Percentiles rank a stretch among this genome's conserved stretches.
phyloP scores from a whole-genome alignment of 371 early-diverging fungal genomes.

The Mortierella sp. region DNA sequence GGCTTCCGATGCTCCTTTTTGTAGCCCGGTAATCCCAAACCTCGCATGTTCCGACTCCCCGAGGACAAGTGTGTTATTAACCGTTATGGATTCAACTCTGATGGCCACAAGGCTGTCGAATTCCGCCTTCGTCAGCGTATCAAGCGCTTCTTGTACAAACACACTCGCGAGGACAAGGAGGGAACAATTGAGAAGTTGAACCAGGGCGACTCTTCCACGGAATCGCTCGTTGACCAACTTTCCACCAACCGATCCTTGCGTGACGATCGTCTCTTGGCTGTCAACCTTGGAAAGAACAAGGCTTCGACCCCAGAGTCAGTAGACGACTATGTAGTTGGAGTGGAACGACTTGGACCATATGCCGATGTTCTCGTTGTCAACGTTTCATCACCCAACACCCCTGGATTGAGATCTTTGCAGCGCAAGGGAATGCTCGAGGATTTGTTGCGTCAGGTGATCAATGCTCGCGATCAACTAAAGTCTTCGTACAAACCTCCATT shows the following conservation, averaged over 20 bases:
- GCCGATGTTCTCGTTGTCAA: conserved; percentile 91
- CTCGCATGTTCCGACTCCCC: conserved; percentile 83
- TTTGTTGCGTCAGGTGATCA: conserved; percentile 70
- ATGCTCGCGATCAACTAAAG: conserved; percentile 27
- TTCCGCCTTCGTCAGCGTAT: conserved; percentile 73
- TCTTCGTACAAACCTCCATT: conserved; percentile 68
- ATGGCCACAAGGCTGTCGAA: conserved; percentile 72
- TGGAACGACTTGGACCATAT: conserved; percentile 71
- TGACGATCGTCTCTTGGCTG: conserved; percentile 71
- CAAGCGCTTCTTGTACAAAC: conserved; percentile 67
- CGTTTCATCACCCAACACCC: conserved; percentile 87
- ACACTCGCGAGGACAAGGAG: conserved; percentile 57
- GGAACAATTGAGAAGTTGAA: conserved; percentile 49
- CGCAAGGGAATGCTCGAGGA: conserved; percentile 73
- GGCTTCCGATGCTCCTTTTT: not conserved
- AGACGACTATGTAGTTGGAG: conserved; percentile 81
- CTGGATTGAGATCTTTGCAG: conserved; percentile 78
- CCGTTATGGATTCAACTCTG: conserved; percentile 91
- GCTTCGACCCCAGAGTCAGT: conserved; percentile 65
- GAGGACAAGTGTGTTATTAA: conserved; percentile 83
- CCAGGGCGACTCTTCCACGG: conserved; percentile 47
- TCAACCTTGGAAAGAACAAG: conserved; percentile 92
- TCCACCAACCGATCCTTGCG: conserved; percentile 58
- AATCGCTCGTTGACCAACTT: conserved; percentile 46
- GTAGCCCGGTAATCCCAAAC: conserved; percentile 83